phyloP scores from a whole-genome alignment of 495 filamentous ascomycete species.

The Talaromyces nanjingensis region DNA sequence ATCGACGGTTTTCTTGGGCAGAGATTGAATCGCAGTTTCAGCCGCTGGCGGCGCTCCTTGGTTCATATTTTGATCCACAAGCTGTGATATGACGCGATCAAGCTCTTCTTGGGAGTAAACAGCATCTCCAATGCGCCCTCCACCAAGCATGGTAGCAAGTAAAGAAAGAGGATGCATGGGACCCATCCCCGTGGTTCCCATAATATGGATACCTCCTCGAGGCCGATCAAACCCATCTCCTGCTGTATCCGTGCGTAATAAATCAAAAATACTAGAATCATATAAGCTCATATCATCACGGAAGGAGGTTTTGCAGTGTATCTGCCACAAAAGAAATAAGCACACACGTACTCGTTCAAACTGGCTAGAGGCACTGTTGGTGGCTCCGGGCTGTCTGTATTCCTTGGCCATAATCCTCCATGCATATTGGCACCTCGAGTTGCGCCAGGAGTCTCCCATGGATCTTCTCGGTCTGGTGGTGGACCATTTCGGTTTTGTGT shows the following conservation, averaged over 20 bases:
- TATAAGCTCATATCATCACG: constrained; percentile 4
- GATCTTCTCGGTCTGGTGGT: constrained; percentile 3
- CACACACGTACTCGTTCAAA: constrained; percentile 29
- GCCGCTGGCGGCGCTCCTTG: constrained; percentile 77
- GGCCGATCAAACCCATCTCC: constrained; percentile 12
- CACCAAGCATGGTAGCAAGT: constrained; percentile 49
- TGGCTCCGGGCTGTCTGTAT: constrained; percentile 28
- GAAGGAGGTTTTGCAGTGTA: neutral
- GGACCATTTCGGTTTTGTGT: constrained; percentile 8
- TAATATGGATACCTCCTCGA: constrained; percentile 15
- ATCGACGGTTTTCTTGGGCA: constrained; percentile 64
- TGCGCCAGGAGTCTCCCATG: constrained; percentile 5
- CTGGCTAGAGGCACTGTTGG: constrained; percentile 18
- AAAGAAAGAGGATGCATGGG: constrained; percentile 33
- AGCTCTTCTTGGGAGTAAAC: constrained; percentile 88
- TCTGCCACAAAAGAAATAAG: constrained; percentile 3
- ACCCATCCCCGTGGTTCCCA: constrained; percentile 17
- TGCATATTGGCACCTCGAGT: neutral
- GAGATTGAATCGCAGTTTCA: constrained; percentile 59
- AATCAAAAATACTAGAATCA: constrained; percentile 23
- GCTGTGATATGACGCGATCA: constrained; percentile 76
- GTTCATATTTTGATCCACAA: constrained; percentile 74
- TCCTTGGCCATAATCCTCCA: constrained; percentile 25
- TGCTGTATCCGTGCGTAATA: constrained; percentile 17
- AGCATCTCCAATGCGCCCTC: constrained; percentile 67